Conservation (phyloP, 2,329 filamentous ascomycete genomes). For the Colletotrichum falcatum region DNA sequence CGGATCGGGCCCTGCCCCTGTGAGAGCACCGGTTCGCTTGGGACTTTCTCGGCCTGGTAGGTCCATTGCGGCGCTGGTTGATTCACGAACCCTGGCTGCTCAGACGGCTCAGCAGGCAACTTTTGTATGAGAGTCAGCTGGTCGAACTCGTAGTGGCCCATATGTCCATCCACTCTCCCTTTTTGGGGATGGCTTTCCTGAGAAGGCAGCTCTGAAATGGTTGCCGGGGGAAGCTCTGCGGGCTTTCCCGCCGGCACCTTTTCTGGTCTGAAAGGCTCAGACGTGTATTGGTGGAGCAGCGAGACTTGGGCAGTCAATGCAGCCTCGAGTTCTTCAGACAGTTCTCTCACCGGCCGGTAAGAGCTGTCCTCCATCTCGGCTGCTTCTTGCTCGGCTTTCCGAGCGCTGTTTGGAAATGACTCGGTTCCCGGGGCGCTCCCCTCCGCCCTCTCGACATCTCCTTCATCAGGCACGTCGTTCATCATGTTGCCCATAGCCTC, state of each 20-base stretch:
- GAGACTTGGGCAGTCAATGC: constrained; percentile 32
- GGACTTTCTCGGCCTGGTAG: constrained; percentile 11
- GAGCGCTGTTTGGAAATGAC: constrained; percentile 17
- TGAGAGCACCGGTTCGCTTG: constrained; percentile 26
- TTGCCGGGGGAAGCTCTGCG: constrained; percentile 17
- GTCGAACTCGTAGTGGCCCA: constrained; percentile 30
- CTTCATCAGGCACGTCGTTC: not conserved
- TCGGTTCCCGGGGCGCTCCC: constrained; percentile 6
- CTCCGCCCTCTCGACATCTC: not conserved
- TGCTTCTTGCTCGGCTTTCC: constrained; percentile 1
- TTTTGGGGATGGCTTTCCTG: constrained; percentile 32
- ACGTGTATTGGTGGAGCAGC: constrained; percentile 16
- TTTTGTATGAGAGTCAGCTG: constrained; percentile 22
- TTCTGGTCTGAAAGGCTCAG: constrained; percentile 22
- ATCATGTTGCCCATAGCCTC: not conserved
- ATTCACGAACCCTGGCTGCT: constrained; percentile 16
- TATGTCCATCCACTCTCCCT: constrained; percentile 19
- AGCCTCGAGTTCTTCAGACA: constrained; percentile 27
- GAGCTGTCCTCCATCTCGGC: constrained; percentile 1
- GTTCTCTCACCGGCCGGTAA: constrained; percentile 14
- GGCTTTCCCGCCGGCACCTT: constrained; percentile 17
- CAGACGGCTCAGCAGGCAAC: not conserved
- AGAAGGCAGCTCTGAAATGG: constrained; percentile 28
- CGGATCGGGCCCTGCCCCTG: constrained; percentile 32
- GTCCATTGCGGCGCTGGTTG: constrained; percentile 24